Conservation (phyloP, 2,329 filamentous ascomycete genomes). For the Apiospora hydei region DNA sequence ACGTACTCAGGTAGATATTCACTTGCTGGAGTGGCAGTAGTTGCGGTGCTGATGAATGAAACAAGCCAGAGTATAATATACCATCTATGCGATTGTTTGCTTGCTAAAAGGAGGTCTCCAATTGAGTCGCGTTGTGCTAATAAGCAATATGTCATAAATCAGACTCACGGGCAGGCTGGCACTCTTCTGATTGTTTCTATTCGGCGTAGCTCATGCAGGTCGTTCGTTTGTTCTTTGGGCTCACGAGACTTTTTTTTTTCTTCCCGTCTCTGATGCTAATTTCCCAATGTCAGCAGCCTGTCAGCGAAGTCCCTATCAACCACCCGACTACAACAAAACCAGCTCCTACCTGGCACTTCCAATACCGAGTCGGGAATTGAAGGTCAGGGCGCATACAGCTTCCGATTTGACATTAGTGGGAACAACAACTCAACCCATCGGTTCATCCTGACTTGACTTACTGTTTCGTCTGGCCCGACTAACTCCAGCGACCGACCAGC, state of each 20-base stretch:
- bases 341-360: not conserved
- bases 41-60: not conserved
- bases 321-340: not conserved
- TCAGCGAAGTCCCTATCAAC: constrained; percentile 1
- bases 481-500: not conserved
- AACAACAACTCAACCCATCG: constrained; percentile 11
- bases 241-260: not conserved
- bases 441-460: constrained; percentile 20
- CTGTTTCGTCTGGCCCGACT: constrained; percentile 5
- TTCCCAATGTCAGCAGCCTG: constrained; percentile 8
- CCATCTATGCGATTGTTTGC: not conserved
- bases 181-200: not conserved
- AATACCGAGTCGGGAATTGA: not conserved
- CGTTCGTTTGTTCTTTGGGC: not conserved
- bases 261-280: not conserved
- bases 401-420: not conserved
- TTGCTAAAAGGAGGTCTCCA: not conserved
- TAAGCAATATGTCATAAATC: not conserved
- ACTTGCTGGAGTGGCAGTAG: not conserved
- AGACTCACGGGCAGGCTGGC: not conserved
- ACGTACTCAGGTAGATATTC: not conserved
- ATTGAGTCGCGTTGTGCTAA: not conserved
- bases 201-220: not conserved
- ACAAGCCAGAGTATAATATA: not conserved
- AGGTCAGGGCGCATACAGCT: not conserved